phyloP scores from a whole-genome alignment of 2,329 filamentous ascomycete genomes.

The Volutella citrinella region DNA sequence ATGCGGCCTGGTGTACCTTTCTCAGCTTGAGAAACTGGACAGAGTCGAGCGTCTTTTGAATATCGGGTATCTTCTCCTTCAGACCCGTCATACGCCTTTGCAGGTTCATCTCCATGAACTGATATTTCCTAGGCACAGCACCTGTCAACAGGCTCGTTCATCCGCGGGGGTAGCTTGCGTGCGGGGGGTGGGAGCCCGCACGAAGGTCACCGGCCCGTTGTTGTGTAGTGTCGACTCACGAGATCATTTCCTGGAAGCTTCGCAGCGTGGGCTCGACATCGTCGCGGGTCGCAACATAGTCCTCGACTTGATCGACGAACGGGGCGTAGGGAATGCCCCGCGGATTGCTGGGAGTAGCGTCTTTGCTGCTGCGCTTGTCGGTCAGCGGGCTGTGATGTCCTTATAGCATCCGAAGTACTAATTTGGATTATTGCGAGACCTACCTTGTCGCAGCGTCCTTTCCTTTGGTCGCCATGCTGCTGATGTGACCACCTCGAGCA shows the following conservation, averaged over 20 bases:
- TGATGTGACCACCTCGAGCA: constrained; percentile 17
- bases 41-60: constrained; percentile 91
- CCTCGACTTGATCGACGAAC: constrained; percentile 84
- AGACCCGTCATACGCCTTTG: constrained; percentile 78
- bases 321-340: constrained; percentile 80
- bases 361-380: constrained; percentile 34
- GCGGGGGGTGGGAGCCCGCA: too few relatives aligned
- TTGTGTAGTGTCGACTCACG: constrained; percentile 52
- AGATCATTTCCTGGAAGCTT: constrained; percentile 91
- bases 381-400: constrained; percentile 12
- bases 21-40: constrained; percentile 79
- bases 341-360: constrained; percentile 65
- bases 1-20: constrained; percentile 48
- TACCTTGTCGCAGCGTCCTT: constrained; percentile 36
- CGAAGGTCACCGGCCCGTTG: too few relatives aligned
- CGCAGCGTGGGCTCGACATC: constrained; percentile 80
- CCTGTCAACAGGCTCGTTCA: constrained; percentile 18
- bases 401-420: too few relatives aligned
- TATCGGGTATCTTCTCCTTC: constrained; percentile 94
- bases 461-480: constrained; percentile 40
- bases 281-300: constrained; percentile 75
- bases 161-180: too few relatives aligned
- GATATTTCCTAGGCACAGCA: constrained; percentile 75
- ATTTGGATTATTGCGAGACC: too few relatives aligned
- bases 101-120: constrained; percentile 97